Conservation (phyloP, 768 basidiomycete genomes). For the Tricholoma sp. region DNA sequence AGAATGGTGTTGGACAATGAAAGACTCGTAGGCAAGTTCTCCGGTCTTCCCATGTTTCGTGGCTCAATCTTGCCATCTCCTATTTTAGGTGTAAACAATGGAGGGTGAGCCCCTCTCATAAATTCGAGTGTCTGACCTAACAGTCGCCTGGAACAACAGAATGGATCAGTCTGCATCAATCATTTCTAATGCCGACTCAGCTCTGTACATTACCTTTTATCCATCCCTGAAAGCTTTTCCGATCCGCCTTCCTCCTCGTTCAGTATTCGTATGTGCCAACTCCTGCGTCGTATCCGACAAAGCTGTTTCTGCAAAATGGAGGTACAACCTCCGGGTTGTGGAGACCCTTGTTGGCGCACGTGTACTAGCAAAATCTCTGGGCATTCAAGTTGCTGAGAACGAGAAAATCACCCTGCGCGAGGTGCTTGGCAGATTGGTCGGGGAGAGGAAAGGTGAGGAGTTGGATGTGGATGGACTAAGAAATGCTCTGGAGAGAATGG, state of each 20-base stretch:
- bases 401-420: constrained; percentile 63
- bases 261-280: constrained; percentile 75
- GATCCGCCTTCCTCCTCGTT: constrained; percentile 51
- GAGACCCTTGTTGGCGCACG: constrained; percentile 81
- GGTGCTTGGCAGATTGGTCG: constrained; percentile 54
- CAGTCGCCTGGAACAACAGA: constrained; percentile 28
- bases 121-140: background rate
- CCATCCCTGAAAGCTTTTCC: constrained; percentile 64
- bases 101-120: constrained; percentile 47
- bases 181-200: constrained; percentile 63
- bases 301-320: constrained; percentile 63
- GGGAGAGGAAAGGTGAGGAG: constrained; percentile 42
- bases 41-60: background rate
- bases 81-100: constrained; percentile 64
- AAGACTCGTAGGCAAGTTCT: constrained; percentile 60
- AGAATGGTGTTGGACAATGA: constrained; percentile 81
- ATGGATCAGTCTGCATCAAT: constrained; percentile 93
- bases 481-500: constrained; percentile 41
- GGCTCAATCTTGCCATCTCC: background rate
- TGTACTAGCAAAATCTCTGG: constrained; percentile 59
- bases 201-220: constrained; percentile 79
- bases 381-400: constrained; percentile 32
- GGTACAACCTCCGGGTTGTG: constrained; percentile 90
- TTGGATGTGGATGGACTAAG: constrained; percentile 41
- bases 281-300: constrained; percentile 82